Evolutionary conservation across 139 green algal species (phyloP).

Genomic region (Coelastrella sp.): DNA sequence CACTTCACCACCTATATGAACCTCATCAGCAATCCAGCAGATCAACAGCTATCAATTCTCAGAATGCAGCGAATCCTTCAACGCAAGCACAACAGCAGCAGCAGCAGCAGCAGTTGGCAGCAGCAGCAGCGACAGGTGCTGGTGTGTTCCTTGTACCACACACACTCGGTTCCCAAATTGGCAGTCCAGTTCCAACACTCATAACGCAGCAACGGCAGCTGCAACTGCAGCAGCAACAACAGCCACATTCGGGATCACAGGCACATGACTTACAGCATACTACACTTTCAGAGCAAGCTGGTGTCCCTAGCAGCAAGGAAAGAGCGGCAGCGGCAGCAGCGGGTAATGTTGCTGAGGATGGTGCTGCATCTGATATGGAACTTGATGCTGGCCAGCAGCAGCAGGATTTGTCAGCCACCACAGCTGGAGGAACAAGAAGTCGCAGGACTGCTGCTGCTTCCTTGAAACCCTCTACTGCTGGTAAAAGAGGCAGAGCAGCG

Average conservation of each 20-base stretch:
- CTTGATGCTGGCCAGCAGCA: background rate
- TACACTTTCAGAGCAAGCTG: background rate
- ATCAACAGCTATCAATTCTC: no score
- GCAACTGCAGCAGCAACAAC: no score
- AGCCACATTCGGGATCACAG: no score
- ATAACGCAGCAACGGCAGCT: no score
- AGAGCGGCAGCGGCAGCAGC: background rate
- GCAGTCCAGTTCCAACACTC: no score
- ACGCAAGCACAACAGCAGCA: background rate
- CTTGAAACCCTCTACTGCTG: background rate
- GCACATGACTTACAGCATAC: background rate
- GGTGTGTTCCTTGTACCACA: background rate
- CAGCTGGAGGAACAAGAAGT: background rate
- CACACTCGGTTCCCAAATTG: background rate
- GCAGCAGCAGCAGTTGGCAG: background rate
- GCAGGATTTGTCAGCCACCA: background rate
- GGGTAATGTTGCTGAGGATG: background rate
- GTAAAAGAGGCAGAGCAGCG: slow-evolving; percentile 11
- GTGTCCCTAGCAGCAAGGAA: no score
- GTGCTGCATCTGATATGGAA: background rate
- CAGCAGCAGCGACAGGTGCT: background rate
- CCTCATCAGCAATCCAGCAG: no score
- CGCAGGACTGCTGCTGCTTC: slow-evolving; percentile 14
- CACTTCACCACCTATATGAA: background rate
- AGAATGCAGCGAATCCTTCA: background rate